Evolutionary conservation across 805 yeast genomes (phyloP).

Genomic region (Wickerhamomyces bovis): DNA sequence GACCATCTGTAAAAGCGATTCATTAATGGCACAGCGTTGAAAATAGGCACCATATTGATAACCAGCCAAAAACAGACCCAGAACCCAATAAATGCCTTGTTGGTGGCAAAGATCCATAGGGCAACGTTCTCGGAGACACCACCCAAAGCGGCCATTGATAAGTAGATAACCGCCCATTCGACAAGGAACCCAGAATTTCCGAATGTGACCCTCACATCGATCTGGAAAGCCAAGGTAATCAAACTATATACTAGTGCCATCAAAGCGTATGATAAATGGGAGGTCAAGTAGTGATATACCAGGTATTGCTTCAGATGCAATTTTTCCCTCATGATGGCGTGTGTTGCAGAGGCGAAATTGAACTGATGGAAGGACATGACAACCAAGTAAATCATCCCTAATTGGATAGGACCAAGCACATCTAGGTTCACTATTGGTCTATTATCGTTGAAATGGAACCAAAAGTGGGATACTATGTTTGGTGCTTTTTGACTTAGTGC

Average conservation of each 20-base stretch:
- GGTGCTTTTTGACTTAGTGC: conserved; percentile 24
- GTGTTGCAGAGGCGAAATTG: conserved; percentile 46
- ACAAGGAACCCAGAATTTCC: conserved; percentile 62
- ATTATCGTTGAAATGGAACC: conserved; percentile 29
- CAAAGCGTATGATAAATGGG: conserved; percentile 45
- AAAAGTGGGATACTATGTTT: conserved; percentile 10
- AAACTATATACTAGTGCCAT: conserved; percentile 48
- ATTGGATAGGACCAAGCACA: conserved; percentile 53
- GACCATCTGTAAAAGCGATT: conserved; percentile 37
- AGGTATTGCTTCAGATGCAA: conserved; percentile 31
- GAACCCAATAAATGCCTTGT: conserved; percentile 62
- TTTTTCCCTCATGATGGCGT: conserved; percentile 25
- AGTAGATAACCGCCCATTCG: conserved; percentile 52
- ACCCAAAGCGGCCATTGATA: conserved; percentile 67
- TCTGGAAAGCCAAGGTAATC: conserved; percentile 57
- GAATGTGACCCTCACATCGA: conserved; percentile 44
- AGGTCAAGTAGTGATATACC: conserved; percentile 39
- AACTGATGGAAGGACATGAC: conserved; percentile 66
- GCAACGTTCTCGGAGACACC: conserved; percentile 58
- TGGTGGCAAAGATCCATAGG: conserved; percentile 38
- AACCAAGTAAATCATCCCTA: conserved; percentile 61
- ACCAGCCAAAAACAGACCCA: conserved; percentile 66
- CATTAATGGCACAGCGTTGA: conserved; percentile 41
- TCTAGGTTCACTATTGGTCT: conserved; percentile 40
- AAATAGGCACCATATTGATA: conserved; percentile 54